These are phyloP conservation scores for Akanthomyces dipterigenus DNA, from an alignment of 2,329 filamentous ascomycete species.

Conservation along the genomic window DNA sequence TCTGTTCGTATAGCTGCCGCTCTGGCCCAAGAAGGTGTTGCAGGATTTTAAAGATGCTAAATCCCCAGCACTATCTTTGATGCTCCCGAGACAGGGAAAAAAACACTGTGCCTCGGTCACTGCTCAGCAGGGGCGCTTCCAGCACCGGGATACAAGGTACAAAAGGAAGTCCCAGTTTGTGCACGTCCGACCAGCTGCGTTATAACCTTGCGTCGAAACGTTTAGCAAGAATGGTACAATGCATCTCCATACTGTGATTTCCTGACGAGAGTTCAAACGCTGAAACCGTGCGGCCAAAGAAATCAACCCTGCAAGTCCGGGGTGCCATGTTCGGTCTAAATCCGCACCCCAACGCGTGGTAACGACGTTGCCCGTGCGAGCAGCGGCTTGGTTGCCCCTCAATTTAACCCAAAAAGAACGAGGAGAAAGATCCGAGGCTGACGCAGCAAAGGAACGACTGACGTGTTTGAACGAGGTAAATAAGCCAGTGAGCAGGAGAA, in stretches of 20 bases:
- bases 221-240: background rate
- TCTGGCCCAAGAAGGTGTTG: too few species aligned
- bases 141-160: background rate
- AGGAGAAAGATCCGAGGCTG: background rate
- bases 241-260: too few species aligned
- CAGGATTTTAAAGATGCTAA: background rate
- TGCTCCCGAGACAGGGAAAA: background rate
- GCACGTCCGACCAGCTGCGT: background rate
- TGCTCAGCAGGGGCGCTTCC: background rate
- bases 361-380: conserved; percentile 6
- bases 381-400: conserved; percentile 8
- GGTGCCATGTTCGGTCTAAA: conserved; percentile 5
- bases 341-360: background rate
- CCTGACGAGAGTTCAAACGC: background rate
- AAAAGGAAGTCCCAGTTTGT: background rate
- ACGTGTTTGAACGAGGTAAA: background rate
- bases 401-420: background rate
- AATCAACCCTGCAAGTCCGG: background rate
- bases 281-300: background rate
- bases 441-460: background rate
- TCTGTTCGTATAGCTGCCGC: too few species aligned
- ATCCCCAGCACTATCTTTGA: background rate
- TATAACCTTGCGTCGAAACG: background rate
- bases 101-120: background rate
- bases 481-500: background rate